Conservation (phyloP, 2,329 filamentous ascomycete genomes). For the Colletotrichum paranaense region DNA sequence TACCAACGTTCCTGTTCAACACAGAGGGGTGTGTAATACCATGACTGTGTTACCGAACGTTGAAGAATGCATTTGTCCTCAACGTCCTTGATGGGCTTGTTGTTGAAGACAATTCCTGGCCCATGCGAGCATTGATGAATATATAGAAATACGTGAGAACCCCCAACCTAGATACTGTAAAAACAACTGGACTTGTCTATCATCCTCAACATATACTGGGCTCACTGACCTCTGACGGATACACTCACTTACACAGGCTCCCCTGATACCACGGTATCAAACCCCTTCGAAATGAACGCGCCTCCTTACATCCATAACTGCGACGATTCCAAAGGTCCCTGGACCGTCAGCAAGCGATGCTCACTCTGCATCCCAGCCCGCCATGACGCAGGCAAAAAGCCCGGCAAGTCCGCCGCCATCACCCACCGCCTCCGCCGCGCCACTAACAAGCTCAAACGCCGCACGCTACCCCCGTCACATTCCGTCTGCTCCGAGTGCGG, state of each 20-base stretch:
- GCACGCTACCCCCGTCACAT: neutral
- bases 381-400: neutral
- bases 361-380: neutral
- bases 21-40: neutral
- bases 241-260: neutral
- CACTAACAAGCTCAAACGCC: neutral
- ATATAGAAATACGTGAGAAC: neutral
- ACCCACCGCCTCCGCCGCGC: neutral
- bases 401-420: neutral
- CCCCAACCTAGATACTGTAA: neutral
- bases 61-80: neutral
- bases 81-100: neutral
- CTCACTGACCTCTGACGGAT: neutral
- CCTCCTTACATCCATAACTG: neutral
- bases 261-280: neutral
- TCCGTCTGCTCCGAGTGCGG: constrained; percentile 17
- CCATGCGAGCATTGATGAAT: neutral
- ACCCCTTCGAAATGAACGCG: neutral
- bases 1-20: neutral
- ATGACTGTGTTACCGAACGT: neutral
- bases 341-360: neutral
- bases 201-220: neutral
- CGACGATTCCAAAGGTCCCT: neutral
- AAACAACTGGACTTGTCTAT: accelerated
- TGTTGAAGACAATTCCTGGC: neutral